Percentiles rank a stretch among this genome's conserved stretches.
phyloP scores from a whole-genome alignment of 345 rosid genomes.

The Aurinia saxatilis region DNA sequence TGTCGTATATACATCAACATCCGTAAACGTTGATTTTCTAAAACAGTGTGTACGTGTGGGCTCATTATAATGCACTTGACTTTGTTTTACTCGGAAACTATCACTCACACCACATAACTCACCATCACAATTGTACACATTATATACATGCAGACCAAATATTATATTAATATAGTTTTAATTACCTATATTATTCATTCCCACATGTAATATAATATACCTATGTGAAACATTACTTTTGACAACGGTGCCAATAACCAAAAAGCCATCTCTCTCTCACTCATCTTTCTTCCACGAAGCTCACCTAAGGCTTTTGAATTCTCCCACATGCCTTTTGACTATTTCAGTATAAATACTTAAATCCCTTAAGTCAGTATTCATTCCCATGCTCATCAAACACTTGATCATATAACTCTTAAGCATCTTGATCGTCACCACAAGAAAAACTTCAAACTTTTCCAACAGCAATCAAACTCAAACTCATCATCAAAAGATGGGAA shows the following conservation, averaged over 20 bases:
- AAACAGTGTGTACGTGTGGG: slow-evolving; percentile 19
- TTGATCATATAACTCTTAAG: slow-evolving; percentile 3
- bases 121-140: neutral
- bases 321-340: slow-evolving; percentile 15
- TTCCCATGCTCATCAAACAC: slow-evolving; percentile 15
- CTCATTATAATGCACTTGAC: slow-evolving; percentile 13
- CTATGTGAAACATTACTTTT: slow-evolving; percentile 2
- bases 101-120: slow-evolving; percentile 9
- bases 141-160: neutral
- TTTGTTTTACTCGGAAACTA: slow-evolving; percentile 4
- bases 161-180: neutral
- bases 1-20: slow-evolving; percentile 8
- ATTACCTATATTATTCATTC: neutral
- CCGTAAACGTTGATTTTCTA: slow-evolving; percentile 13
- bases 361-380: neutral
- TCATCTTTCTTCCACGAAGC: slow-evolving; percentile 12
- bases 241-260: slow-evolving; percentile 16
- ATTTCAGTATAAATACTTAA: slow-evolving; percentile 23
- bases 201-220: neutral
- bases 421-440: neutral
- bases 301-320: slow-evolving; percentile 27
- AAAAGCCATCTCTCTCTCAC: neutral
- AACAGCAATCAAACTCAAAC: neutral
- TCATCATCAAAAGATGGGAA: slow-evolving; percentile 44
- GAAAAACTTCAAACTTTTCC: neutral